Conservation (phyloP, 371 early-diverging fungal species). For the Synchytrium microbalum region DNA sequence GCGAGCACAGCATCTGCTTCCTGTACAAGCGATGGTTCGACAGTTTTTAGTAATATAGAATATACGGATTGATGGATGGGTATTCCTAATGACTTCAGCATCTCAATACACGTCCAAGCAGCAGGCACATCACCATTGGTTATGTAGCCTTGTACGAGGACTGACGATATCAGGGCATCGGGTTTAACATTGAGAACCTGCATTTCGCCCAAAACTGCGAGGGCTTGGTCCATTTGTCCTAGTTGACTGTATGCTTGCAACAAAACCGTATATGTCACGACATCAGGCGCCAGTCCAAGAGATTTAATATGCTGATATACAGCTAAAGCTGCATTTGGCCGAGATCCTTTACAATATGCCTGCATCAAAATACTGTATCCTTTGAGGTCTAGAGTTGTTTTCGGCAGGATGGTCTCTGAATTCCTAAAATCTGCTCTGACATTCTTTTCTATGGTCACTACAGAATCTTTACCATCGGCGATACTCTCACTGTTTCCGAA, state of each 20-base stretch:
- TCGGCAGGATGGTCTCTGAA: too few relatives aligned
- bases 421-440: too few relatives aligned
- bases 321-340: neutral
- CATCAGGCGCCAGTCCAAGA: neutral
- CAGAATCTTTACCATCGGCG: too few relatives aligned
- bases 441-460: too few relatives aligned
- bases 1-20: neutral
- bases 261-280: neutral
- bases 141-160: neutral
- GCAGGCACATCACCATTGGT: neutral
- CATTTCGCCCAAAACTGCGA: neutral
- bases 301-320: neutral
- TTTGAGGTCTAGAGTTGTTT: neutral
- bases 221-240: neutral
- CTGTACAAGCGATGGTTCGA: neutral
- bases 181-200: neutral
- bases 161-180: neutral
- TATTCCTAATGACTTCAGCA: neutral
- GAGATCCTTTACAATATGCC: neutral
- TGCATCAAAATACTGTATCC: neutral
- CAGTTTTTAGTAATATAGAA: neutral
- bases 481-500: too few relatives aligned
- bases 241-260: neutral
- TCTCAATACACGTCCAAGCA: neutral
- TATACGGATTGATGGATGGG: neutral